Percentiles rank a stretch among this genome's conserved stretches.
These are phyloP conservation scores for Rubroboletus satanas DNA, from an alignment of 768 basidiomycete species.

Conservation along the genomic window DNA sequence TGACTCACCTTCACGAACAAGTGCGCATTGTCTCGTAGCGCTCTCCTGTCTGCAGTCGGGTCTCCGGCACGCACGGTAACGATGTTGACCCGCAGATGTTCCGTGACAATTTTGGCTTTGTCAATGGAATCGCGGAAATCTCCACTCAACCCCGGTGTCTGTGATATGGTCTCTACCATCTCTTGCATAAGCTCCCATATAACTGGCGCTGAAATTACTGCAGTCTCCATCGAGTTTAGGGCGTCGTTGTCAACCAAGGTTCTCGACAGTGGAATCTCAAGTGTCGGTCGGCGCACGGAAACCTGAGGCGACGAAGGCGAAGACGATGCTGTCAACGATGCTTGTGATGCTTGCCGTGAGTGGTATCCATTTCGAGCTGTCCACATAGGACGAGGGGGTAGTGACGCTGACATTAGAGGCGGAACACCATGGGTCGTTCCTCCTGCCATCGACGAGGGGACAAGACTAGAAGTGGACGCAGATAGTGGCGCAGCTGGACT, in stretches of 20 bases:
- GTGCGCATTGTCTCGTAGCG: constrained; percentile 74
- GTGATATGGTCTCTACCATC: constrained; percentile 57
- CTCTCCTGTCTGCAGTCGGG: constrained; percentile 49
- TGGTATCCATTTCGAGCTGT: constrained; percentile 25
- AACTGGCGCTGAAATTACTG: constrained; percentile 73
- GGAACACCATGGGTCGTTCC: constrained; percentile 4
- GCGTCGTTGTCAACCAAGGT: constrained; percentile 75
- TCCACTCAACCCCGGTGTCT: constrained; percentile 37
- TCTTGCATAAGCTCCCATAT: constrained; percentile 83
- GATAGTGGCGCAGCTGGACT: constrained; percentile 39
- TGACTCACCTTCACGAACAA: constrained; percentile 70
- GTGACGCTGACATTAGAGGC: constrained; percentile 9
- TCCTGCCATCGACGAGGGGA: constrained; percentile 6
- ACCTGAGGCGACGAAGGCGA: constrained; percentile 33
- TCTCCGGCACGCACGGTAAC: constrained; percentile 55
- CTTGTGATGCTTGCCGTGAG: constrained; percentile 43
- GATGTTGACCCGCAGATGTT: constrained; percentile 57
- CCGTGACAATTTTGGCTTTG: constrained; percentile 62
- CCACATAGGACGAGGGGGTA: constrained; percentile 11
- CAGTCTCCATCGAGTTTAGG: constrained; percentile 70
- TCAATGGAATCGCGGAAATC: constrained; percentile 54
- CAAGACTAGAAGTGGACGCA: constrained; percentile 20
- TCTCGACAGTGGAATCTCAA: constrained; percentile 54
- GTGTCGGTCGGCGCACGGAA: constrained; percentile 29
- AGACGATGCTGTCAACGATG: constrained; percentile 39